phyloP scores from a whole-genome alignment of 176 grass and related monocot genomes.

The Oryza glaberrima region DNA sequence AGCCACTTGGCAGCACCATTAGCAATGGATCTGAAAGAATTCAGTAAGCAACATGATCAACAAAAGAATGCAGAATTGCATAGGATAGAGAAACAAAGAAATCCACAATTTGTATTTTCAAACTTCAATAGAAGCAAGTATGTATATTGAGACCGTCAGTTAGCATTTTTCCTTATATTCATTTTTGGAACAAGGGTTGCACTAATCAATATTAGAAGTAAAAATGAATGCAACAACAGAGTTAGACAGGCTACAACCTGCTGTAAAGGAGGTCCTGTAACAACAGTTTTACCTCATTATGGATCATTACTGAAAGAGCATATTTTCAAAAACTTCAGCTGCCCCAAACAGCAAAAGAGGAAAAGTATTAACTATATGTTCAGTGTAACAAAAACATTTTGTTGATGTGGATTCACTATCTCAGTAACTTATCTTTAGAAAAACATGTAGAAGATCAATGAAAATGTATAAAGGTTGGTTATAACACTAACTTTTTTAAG shows the following conservation, averaged over 20 bases:
- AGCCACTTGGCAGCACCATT: conserved; percentile 71
- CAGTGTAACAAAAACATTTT: neutral
- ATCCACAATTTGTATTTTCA: neutral
- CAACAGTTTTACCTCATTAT: conserved; percentile 2
- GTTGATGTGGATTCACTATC: neutral
- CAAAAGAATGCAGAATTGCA: neutral
- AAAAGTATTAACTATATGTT: neutral
- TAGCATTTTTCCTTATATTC: neutral
- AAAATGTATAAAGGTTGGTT: neutral
- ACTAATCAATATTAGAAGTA: neutral
- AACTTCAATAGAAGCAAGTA: conserved; percentile 7
- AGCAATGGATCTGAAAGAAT: conserved; percentile 61
- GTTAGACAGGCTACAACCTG: neutral
- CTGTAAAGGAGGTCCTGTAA: neutral
- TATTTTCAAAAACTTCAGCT: neutral
- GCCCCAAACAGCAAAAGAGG: neutral
- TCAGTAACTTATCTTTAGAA: neutral
- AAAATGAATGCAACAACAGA: neutral
- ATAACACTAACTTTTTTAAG: neutral
- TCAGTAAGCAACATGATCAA: conserved; percentile 28
- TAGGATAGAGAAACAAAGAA: neutral
- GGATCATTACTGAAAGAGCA: neutral
- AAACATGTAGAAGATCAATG: neutral
- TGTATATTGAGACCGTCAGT: conserved; percentile 5
- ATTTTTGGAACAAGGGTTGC: neutral